Percentiles rank a stretch among this genome's conserved stretches.
phyloP scores from a whole-genome alignment of 2,329 filamentous ascomycete genomes.

The Beauveria asiatica region DNA sequence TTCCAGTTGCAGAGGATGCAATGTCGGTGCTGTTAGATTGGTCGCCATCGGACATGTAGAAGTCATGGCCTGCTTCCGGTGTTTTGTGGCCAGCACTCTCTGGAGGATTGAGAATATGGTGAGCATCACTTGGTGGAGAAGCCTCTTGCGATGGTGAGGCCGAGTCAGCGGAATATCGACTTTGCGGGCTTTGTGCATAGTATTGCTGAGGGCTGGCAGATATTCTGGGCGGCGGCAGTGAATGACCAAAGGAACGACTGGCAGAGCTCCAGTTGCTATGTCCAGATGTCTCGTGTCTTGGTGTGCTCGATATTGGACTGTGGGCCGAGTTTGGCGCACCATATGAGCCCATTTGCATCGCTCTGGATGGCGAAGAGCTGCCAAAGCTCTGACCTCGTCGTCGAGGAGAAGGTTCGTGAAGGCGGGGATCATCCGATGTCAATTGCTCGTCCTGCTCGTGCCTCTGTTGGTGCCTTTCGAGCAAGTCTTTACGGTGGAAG shows the following conservation, averaged over 20 bases:
- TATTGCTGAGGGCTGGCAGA: slow-evolving; percentile 5
- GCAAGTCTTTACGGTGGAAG: slow-evolving; percentile 51
- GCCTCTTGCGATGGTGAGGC: background rate
- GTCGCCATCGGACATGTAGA: slow-evolving; percentile 17
- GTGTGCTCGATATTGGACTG: slow-evolving; percentile 8
- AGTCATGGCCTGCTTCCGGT: slow-evolving; percentile 13
- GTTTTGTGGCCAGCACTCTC: background rate
- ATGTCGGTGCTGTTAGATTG: slow-evolving; percentile 30
- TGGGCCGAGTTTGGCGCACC: background rate
- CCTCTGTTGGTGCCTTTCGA: slow-evolving; percentile 47
- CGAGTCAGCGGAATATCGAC: slow-evolving; percentile 2
- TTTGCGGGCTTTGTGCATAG: slow-evolving; percentile 4
- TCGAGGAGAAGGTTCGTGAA: background rate
- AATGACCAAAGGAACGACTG: slow-evolving; percentile 6
- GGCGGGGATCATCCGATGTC: background rate
- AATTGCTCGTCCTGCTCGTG: slow-evolving; percentile 29
- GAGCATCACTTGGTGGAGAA: background rate
- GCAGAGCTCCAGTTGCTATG: background rate
- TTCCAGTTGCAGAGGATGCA: slow-evolving; percentile 38
- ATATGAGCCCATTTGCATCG: slow-evolving; percentile 15
- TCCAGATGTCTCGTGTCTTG: slow-evolving; percentile 8
- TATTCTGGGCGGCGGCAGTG: slow-evolving; percentile 6
- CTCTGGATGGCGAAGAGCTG: slow-evolving; percentile 12
- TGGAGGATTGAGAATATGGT: background rate
- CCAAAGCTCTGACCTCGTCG: slow-evolving; percentile 11